Percentiles rank a stretch among this genome's conserved stretches.
Conservation (phyloP, 345 rosid species). For the Alliaria petiolata region DNA sequence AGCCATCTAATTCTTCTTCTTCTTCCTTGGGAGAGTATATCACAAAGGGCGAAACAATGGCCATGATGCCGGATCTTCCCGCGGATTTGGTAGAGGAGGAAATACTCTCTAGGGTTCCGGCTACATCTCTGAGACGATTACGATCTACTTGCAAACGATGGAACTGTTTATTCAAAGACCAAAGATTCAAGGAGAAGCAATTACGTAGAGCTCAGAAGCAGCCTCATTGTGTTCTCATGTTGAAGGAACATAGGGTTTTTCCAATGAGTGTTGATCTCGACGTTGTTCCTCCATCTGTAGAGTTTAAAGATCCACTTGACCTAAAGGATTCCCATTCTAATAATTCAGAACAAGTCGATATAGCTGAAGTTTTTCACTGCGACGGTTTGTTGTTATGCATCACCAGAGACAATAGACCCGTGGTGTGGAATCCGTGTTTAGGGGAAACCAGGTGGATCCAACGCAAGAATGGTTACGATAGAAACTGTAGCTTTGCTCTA, state of each 20-base stretch:
- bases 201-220: background rate
- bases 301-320: background rate
- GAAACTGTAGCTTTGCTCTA: background rate
- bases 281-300: background rate
- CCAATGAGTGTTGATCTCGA: background rate
- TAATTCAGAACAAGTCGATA: background rate
- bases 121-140: background rate
- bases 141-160: background rate
- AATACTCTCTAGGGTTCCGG: background rate
- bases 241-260: background rate
- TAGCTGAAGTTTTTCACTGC: background rate
- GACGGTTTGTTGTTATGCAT: background rate
- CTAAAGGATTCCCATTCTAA: too few species aligned
- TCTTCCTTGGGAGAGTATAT: too few species aligned
- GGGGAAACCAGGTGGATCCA: background rate
- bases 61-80: background rate
- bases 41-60: too few species aligned
- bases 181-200: background rate
- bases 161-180: background rate
- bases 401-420: background rate
- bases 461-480: background rate
- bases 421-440: background rate
- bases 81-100: background rate
- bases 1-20: too few species aligned
- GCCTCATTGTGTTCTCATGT: background rate